Base-by-base conservation (phyloP, 2,329 filamentous ascomycete species). In the Penicillium griseofulvum region DNA sequence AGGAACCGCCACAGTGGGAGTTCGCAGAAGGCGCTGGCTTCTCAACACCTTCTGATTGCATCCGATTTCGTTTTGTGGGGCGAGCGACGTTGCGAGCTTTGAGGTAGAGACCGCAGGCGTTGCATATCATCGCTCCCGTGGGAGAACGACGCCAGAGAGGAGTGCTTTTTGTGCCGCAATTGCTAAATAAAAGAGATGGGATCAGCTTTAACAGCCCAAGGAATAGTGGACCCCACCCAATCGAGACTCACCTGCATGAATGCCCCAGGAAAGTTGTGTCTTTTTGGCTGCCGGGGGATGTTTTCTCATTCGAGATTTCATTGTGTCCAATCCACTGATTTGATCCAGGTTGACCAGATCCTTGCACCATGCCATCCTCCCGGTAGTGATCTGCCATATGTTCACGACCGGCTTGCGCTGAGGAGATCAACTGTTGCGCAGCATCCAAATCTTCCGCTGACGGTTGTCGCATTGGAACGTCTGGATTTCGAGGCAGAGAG, bases 91-190 rank as follows among this genome's bases (percentile, higher is more conserved):
- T 97, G 63, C 94, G 86, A 10, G 93, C 92, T 74, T 97, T 97
- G 59, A 90, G 81, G 73, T 99, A 99, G 16, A 99, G 81, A 39
- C 94, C 94, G 69, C 94, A 99, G 6, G 94, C 94, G 75, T 99
- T 99, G 77, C 94, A 99, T 57, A 99, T 97, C 28, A 91, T 97
- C 52, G 91, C 89, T 29, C 94, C 94, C 66, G 92, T 87, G 0
- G 93, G 93, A 16, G 93, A 96, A 68, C 94, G 85, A 70, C 94
- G 86, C 94, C 94, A 99, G 36, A 99, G 77, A 24, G 94, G 94
- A 44, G 94, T 99, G 71, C 89, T 87, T 49, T 91, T 97, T 16
- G 94, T 97, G 55, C 88, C 88, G 72, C 94, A 99, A 75, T 99
- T 99, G 71, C 94, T 99, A 12, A n/a, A 41, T 1, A 28, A 29